Evolutionary conservation across 768 basidiomycete genomes (phyloP).

Genomic region (Kwoniella europaea): DNA sequence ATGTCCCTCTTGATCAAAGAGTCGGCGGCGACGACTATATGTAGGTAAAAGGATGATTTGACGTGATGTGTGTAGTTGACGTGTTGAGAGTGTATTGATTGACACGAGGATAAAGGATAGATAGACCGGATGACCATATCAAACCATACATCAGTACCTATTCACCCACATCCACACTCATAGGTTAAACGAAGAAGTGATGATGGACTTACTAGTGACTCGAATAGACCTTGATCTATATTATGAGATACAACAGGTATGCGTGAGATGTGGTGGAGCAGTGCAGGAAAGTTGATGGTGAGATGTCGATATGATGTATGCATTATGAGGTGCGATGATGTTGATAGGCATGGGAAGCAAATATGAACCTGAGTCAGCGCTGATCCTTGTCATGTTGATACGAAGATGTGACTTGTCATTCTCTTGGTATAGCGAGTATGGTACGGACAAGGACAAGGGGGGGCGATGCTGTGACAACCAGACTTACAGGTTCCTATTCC

Average conservation of each 20-base stretch:
- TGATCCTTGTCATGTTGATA: background rate
- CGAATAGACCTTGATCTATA: slow-evolving; percentile 24
- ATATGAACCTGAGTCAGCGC: background rate
- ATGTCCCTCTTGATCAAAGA: slow-evolving; percentile 57
- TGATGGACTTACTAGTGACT: slow-evolving; percentile 23
- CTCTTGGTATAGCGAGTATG: background rate
- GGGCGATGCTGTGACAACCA: slow-evolving; percentile 9
- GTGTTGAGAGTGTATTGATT: too few species aligned
- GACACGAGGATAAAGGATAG: slow-evolving; percentile 12
- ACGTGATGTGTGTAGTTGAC: background rate
- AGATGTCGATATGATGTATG: background rate
- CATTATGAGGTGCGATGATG: background rate
- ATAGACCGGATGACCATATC: background rate
- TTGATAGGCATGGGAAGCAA: background rate
- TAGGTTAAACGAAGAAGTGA: background rate
- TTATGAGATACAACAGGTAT: background rate
- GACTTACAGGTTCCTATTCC: slow-evolving; percentile 26
- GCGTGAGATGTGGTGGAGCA: background rate
- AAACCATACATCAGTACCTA: slow-evolving; percentile 4
- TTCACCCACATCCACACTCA: background rate
- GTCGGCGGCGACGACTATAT: slow-evolving; percentile 78
- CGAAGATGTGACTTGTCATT: background rate
- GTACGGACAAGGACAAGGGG: slow-evolving; percentile 3
- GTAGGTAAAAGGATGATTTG: background rate
- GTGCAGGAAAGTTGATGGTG: too few species aligned